phyloP scores from a whole-genome alignment of 2,329 filamentous ascomycete species.

The Pseudovirgaria hyperparasitica region DNA sequence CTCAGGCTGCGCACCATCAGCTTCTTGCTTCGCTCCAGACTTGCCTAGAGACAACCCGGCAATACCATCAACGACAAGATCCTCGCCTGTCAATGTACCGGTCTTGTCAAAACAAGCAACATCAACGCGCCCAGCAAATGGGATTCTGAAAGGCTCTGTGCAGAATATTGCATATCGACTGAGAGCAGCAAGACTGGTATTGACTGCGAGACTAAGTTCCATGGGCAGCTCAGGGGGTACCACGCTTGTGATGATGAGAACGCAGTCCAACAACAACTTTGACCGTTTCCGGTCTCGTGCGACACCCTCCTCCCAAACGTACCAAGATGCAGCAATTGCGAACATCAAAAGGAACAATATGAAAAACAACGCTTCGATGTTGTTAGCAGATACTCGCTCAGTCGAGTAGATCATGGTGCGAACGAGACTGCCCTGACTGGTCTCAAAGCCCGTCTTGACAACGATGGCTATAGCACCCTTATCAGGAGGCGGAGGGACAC shows the following conservation, averaged over 20 bases:
- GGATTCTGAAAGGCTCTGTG: constrained; percentile 96
- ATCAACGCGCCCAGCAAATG: constrained; percentile 88
- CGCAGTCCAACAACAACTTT: constrained; percentile 90
- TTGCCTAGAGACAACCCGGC: constrained; percentile 71
- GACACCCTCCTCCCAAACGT: constrained; percentile 97
- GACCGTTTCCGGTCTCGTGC: constrained; percentile 89
- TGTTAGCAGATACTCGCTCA: constrained; percentile 96
- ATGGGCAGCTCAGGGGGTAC: constrained; percentile 97
- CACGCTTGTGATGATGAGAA: constrained; percentile 94
- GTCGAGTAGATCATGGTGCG: constrained; percentile 99
- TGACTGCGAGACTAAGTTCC: constrained; percentile 94
- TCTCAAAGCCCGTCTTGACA: constrained; percentile 96
- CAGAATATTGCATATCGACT: constrained; percentile 97
- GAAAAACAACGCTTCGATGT: constrained; percentile 89
- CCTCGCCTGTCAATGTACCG: constrained; percentile 89
- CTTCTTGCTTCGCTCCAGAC: constrained; percentile 51
- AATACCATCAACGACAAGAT: constrained; percentile 92
- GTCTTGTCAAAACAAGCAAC: constrained; percentile 98
- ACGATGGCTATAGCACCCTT: constrained; percentile 89
- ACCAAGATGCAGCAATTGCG: constrained; percentile 95
- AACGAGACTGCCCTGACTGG: constrained; percentile 91
- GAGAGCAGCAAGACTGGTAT: constrained; percentile 87
- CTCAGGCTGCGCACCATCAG: constrained; percentile 71
- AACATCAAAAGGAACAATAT: constrained; percentile 95
- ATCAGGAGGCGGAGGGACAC: constrained; percentile 75